Evolutionary conservation across 805 yeast species (phyloP), one percentile per base, ranked within the genome.

Genomic region (Candida bentonensis): DNA sequence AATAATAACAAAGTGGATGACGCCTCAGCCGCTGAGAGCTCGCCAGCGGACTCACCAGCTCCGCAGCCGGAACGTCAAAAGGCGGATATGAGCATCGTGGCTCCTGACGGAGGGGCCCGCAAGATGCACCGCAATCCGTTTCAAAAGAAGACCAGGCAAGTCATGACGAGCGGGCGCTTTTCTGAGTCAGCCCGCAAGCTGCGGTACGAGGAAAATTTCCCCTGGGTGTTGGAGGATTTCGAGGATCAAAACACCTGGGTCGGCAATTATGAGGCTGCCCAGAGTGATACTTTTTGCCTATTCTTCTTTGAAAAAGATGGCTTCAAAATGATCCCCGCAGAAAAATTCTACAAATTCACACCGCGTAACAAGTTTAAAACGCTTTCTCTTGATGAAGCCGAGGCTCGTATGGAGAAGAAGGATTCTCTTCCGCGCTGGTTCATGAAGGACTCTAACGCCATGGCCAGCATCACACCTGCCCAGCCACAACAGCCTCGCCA

Each of bases 171-270:
- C 59, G 86, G 86, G 56, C 96, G 86, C 55, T 73, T 72, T 9
- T 86, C 84, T 51, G 97, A 88, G 53, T 75, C 75, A 5, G 88
- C 85, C 48, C 73, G 89, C 49, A 81, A 78, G 57, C 67, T 92
- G 49, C 72, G 97, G 58, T 92, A 89, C 59, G 98, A 92, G 64
- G 98, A 92, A 64, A 85, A 81, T 60, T 89, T 84, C 55, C 98
- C 98, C 0, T 92, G 98, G 98, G 95, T 92, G 15, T 67, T 92
- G 70, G 98, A 92, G 65, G 98, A 92, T 64, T 89, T 83, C 60
- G 96, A 87, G 56, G 95, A 95, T 40, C 73, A 76, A 48, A 89
- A 92, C 58, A 89, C 94, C 0, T 92, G 85, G 82, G 96, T 88
- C 17, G 96, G 97, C 28, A 82, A 80, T 53, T 92, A 85, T 64